Base-by-base conservation (phyloP, 2,329 filamentous ascomycete genomes). In the Aphanoascus verrucosus region DNA sequence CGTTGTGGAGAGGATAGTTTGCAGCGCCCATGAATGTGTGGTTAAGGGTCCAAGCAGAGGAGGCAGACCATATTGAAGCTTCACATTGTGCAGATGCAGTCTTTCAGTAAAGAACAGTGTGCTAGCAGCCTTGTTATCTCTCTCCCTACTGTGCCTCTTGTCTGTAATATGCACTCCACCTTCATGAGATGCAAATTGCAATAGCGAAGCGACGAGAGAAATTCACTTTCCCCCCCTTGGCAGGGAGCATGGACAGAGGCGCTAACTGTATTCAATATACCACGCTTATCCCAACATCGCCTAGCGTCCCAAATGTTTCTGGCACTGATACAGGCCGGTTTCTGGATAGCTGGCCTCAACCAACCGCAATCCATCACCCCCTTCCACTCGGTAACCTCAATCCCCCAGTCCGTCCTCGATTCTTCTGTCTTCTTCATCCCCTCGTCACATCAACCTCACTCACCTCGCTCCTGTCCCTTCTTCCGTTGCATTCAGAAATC, bases 291-390 rank as follows among this genome's bases (percentile, higher is more conserved):
- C 49, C 14, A 31, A 45, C 8, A 44, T 19, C 49, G 49, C 38
- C 37, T 52, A 52, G 49, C 49, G 49, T 17, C 2, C n/a, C 31
- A 20, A 17, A 23, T 45, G 49, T 44, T 50, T 50, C 48, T 50
- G 41, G 40, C 45, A 31, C 41, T 40, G 42, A 45, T 40, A 45
- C 23, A 45, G 31, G 19, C 40, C 17, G 31, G 15, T 19, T 53
- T 53, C 44, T 53, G 51, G 51, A 53, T 41, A 53, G 51, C 51
- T 53, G 51, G 51, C 43, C 51, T 53, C 51, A 53, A 53, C 51
- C 51, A 47, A 45, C 49, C 49, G 49, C 49, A 28, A 14, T 40
- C 32, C 49, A 40, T 45, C 49, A 45, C 40, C 49, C 49, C 49
- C 49, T 45, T 52, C 42, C 7, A 28, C 32, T 45, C 31, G 34